These are phyloP conservation scores for Fusarium sp. DNA, from an alignment of 2,329 filamentous ascomycete species.

Conservation along the genomic window DNA sequence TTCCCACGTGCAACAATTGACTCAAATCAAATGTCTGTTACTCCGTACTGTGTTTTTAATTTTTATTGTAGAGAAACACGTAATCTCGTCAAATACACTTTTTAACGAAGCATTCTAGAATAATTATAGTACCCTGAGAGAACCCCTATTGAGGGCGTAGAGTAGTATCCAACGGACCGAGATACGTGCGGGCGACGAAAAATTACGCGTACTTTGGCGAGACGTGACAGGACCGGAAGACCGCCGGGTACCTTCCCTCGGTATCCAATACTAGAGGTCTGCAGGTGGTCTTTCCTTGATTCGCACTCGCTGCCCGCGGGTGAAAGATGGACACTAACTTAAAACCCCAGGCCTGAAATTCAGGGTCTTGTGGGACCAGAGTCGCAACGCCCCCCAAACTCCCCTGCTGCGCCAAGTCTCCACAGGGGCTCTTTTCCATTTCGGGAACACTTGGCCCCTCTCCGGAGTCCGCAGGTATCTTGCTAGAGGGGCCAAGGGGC, in stretches of 20 bases:
- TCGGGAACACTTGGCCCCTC: background rate
- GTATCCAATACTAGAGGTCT: background rate
- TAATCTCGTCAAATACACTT: background rate
- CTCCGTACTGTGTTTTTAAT: background rate
- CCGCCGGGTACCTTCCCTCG: background rate
- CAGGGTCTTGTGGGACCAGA: constrained; percentile 1
- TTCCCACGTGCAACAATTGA: background rate
- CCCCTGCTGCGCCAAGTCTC: background rate
- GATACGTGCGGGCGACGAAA: background rate
- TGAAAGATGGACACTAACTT: background rate
- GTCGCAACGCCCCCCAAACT: background rate
- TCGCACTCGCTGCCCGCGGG: constrained; percentile 5
- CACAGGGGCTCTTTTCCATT: constrained; percentile 2
- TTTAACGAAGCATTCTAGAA: background rate
- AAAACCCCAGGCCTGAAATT: constrained; percentile 10
- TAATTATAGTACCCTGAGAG: background rate
- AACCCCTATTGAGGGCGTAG: background rate
- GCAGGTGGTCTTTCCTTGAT: background rate
- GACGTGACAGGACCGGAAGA: background rate
- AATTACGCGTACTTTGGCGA: constrained; percentile 4
- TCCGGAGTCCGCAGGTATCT: background rate
- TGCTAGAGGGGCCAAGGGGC: background rate
- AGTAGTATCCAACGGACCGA: background rate
- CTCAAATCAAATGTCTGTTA: background rate
- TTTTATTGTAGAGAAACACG: background rate